Percentiles rank a stretch among this genome's conserved stretches.
These are phyloP conservation scores for Pistacia integerrima DNA, from an alignment of 345 rosid genomes.

Conservation along the genomic window DNA sequence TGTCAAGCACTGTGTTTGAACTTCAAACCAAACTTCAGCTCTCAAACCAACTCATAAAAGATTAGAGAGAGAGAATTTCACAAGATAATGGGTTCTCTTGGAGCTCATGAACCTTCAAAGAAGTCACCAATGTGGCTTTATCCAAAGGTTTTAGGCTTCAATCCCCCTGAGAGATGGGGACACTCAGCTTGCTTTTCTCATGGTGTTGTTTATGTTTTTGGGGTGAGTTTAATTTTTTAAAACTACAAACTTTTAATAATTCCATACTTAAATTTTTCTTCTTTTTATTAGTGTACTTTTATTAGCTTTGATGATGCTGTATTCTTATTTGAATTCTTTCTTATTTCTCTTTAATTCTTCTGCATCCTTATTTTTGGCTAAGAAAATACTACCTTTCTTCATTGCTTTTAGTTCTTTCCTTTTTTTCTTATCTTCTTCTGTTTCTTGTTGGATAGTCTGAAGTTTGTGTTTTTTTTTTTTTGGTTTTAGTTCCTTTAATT, in stretches of 20 bases:
- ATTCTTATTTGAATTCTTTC: not conserved
- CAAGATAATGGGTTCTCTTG: slow-evolving; percentile 46
- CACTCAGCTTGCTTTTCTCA: slow-evolving; percentile 71
- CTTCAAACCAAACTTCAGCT: slow-evolving; percentile 8
- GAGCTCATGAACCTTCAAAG: slow-evolving; percentile 36
- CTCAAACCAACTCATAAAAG: not conserved
- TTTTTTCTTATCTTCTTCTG: slow-evolving; percentile 21
- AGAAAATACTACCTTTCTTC: slow-evolving; percentile 24
- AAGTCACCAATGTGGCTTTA: slow-evolving; percentile 74
- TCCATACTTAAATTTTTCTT: not conserved
- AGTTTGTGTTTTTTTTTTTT: slow-evolving; percentile 1
- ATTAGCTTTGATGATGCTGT: not conserved
- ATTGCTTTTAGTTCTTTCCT: slow-evolving; percentile 20
- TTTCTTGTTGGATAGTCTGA: slow-evolving; percentile 16
- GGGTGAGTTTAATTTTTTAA: slow-evolving; percentile 42
- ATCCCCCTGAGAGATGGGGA: slow-evolving; percentile 83
- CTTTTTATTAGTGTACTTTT: not conserved
- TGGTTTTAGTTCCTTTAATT: slow-evolving; percentile 29
- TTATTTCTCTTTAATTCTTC: not conserved
- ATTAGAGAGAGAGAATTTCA: not conserved
- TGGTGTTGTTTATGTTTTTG: slow-evolving; percentile 64
- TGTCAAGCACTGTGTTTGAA: slow-evolving; percentile 26
- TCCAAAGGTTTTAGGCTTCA: slow-evolving; percentile 57
- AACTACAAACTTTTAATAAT: not conserved
- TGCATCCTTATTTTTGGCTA: slow-evolving; percentile 23